phyloP scores from a whole-genome alignment of 2,329 filamentous ascomycete species.

The Trichophyton schoenleinii region DNA sequence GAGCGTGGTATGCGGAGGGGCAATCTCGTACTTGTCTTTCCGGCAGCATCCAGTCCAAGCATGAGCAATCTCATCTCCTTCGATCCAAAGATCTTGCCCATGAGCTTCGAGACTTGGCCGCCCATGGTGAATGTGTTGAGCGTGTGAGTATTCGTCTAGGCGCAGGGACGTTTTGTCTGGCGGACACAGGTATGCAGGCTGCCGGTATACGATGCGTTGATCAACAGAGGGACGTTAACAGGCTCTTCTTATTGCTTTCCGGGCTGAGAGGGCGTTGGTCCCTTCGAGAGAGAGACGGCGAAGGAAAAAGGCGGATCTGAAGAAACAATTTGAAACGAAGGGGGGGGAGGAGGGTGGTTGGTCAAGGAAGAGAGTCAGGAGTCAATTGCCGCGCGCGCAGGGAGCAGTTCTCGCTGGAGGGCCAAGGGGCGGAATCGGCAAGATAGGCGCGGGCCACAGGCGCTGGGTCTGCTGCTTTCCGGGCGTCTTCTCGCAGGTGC shows the following conservation, averaged over 20 bases:
- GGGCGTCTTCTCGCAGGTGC: not conserved
- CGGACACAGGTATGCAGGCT: not conserved
- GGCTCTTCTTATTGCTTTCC: not conserved
- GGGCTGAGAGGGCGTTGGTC: not conserved
- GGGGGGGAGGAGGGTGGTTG: not conserved
- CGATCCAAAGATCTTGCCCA: constrained; percentile 97
- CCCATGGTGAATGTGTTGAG: constrained; percentile 53
- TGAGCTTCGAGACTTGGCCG: constrained; percentile 84
- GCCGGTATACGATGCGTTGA: not conserved
- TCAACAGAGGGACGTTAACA: not conserved
- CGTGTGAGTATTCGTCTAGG: not conserved
- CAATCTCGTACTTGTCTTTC: constrained; percentile 66
- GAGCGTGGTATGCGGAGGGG: not conserved
- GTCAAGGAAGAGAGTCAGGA: not conserved
- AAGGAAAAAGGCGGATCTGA: not conserved
- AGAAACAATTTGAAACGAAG: not conserved
- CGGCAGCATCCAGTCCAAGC: constrained; percentile 92
- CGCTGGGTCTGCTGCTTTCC: not conserved
- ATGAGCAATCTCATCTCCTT: constrained; percentile 99
- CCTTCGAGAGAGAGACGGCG: not conserved
- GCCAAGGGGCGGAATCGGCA: not conserved
- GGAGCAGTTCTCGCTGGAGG: not conserved
- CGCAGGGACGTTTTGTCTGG: not conserved
- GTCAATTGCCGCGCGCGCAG: not conserved
- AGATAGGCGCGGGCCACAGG: not conserved